Evolutionary conservation across 441 rosid genomes (phyloP).

Genomic region (Pelargonium citronellum): DNA sequence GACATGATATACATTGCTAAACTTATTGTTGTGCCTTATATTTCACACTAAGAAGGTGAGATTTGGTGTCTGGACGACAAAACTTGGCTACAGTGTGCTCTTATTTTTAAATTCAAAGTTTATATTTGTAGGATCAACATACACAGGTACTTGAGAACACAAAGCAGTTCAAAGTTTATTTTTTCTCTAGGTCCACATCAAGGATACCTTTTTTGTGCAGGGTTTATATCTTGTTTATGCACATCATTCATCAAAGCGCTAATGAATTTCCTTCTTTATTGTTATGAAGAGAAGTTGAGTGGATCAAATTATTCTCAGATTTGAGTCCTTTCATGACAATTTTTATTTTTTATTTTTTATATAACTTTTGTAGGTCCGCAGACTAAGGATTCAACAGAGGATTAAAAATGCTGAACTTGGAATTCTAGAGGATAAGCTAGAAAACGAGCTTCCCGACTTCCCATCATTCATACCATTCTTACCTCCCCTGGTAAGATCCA

Average conservation of each 20-base stretch:
- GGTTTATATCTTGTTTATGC: too few species aligned
- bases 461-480: slow-evolving; percentile 95
- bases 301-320: not conserved
- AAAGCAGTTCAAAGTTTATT: not conserved
- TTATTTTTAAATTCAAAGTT: not conserved
- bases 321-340: not conserved
- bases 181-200: too few species aligned
- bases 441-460: slow-evolving; percentile 77
- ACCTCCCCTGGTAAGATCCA: slow-evolving; percentile 72
- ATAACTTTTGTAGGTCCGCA: slow-evolving; percentile 54
- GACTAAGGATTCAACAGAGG: slow-evolving; percentile 89
- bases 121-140: not conserved
- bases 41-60: not conserved
- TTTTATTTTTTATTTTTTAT: not conserved
- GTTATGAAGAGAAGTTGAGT: not conserved
- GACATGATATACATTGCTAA: not conserved
- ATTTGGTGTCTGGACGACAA: not conserved
- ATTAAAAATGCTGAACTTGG: slow-evolving; percentile 75
- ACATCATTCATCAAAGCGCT: too few species aligned
- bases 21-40: not conserved
- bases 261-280: not conserved
- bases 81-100: not conserved
- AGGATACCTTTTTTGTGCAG: too few species aligned
- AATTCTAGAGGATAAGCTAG: slow-evolving; percentile 42
- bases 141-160: not conserved